A percentile compares a stretch with the other conserved stretches of the same genome.
phyloP scores from a whole-genome alignment of 2,329 filamentous ascomycete species.

The Colletotrichum sidae region DNA sequence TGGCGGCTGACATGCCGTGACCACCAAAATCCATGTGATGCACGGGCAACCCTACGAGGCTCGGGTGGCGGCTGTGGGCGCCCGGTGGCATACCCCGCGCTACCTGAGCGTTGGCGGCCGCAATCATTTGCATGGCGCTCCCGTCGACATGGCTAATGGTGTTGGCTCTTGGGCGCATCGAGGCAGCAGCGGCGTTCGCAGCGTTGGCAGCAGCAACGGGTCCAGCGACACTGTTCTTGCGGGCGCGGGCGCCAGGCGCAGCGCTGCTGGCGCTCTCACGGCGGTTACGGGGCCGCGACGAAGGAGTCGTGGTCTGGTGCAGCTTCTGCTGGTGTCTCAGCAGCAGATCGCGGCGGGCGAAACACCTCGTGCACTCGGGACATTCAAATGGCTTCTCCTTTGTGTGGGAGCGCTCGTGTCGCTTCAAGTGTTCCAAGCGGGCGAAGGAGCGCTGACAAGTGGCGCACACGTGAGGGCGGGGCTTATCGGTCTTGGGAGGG shows the following conservation, averaged over 20 bases:
- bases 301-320: slow-evolving; percentile 91
- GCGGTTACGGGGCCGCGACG: slow-evolving; percentile 86
- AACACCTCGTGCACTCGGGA: slow-evolving; percentile 92
- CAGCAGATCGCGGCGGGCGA: slow-evolving; percentile 91
- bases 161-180: slow-evolving; percentile 90
- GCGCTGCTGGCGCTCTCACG: slow-evolving; percentile 85
- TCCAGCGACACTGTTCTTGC: slow-evolving; percentile 90
- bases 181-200: slow-evolving; percentile 62
- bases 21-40: slow-evolving; percentile 71
- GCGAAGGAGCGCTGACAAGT: slow-evolving; percentile 95
- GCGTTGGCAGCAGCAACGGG: slow-evolving; percentile 54
- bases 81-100: slow-evolving; percentile 58
- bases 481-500: slow-evolving; percentile 96
- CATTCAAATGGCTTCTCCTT: slow-evolving; percentile 99
- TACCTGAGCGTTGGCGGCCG: slow-evolving; percentile 66
- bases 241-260: slow-evolving; percentile 76
- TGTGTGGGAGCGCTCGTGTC: slow-evolving; percentile 96
- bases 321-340: slow-evolving; percentile 98
- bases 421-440: slow-evolving; percentile 93
- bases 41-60: slow-evolving; percentile 75
- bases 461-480: slow-evolving; percentile 90
- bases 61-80: slow-evolving; percentile 75
- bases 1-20: slow-evolving; percentile 72
- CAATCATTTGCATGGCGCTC: slow-evolving; percentile 78
- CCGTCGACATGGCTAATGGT: slow-evolving; percentile 95